Evolutionary conservation across 345 rosid species (phyloP).

Genomic region (Xanthoceras sorbifolium): DNA sequence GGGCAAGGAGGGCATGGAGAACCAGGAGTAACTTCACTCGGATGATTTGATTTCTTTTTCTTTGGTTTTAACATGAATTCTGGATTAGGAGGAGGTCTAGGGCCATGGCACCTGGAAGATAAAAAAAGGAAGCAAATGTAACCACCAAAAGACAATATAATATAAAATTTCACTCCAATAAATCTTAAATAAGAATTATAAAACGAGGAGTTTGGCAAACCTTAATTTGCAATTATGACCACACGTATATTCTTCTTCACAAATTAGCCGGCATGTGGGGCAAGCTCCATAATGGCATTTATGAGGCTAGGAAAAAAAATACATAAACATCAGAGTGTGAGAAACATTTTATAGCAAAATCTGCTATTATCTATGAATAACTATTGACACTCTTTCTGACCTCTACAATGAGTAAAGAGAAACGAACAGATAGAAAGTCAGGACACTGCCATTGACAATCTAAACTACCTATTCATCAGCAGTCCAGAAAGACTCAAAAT

Average conservation of each 20-base stretch:
- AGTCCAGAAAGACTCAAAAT: not conserved
- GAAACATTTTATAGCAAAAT: conserved; percentile 13
- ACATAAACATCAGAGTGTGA: conserved; percentile 7
- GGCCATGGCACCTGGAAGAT: conserved; percentile 78
- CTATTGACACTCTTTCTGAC: not conserved
- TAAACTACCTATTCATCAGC: not conserved
- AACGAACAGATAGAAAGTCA: not conserved
- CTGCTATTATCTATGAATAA: conserved; percentile 4
- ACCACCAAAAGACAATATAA: not conserved
- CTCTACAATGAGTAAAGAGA: not conserved
- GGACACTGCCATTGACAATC: not conserved
- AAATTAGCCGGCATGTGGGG: conserved; percentile 70
- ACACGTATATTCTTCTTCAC: conserved; percentile 86
- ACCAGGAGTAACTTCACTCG: conserved; percentile 65
- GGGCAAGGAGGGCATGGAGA: conserved; percentile 88
- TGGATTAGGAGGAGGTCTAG: conserved; percentile 81
- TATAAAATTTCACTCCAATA: conserved; percentile 10
- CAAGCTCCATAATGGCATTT: conserved; percentile 96
- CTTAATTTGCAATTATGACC: conserved; percentile 83
- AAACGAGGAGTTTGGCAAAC: conserved; percentile 33
- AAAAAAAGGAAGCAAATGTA: conserved; percentile 14
- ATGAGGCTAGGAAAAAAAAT: conserved; percentile 58
- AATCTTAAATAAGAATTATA: not conserved
- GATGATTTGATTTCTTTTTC: conserved; percentile 69
- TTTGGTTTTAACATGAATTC: conserved; percentile 79